Percentiles rank a stretch among this genome's conserved stretches.
Conservation (phyloP, 345 rosid genomes). For the Toxicodendron radicans region DNA sequence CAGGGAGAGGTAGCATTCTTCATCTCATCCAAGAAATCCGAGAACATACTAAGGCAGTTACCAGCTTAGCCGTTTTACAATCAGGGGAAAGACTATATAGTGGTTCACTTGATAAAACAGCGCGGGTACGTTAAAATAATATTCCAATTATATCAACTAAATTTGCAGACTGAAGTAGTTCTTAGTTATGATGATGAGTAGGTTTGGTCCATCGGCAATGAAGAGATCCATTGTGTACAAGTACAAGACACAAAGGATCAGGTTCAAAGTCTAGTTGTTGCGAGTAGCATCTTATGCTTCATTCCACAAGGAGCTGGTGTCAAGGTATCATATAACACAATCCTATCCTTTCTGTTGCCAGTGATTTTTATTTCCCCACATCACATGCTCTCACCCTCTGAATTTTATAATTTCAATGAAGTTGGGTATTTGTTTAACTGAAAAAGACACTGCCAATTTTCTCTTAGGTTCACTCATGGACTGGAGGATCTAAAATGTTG, state of each 20-base stretch:
- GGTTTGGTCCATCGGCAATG: conserved; percentile 56
- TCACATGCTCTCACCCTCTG: neutral
- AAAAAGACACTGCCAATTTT: neutral
- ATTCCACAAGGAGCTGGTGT: conserved; percentile 71
- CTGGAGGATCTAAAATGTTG: conserved; percentile 52
- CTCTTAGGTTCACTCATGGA: conserved; percentile 62
- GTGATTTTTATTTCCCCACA: neutral
- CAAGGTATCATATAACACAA: conserved; percentile 40
- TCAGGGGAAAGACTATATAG: conserved; percentile 58
- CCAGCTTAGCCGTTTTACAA: conserved; percentile 50
- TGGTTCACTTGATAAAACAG: conserved; percentile 67
- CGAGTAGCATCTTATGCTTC: conserved; percentile 53
- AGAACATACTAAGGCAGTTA: conserved; percentile 67
- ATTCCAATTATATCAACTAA: neutral
- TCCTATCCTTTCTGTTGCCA: neutral
- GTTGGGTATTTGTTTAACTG: neutral
- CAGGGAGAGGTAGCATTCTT: conserved; percentile 58
- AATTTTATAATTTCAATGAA: conserved; percentile 1
- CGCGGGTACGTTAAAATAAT: conserved; percentile 36
- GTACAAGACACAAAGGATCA: conserved; percentile 70
- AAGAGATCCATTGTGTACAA: conserved; percentile 43
- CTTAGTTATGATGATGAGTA: conserved; percentile 24
- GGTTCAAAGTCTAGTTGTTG: conserved; percentile 52
- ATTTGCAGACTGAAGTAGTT: neutral
- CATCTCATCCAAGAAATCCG: conserved; percentile 58